Percentiles rank a stretch among this genome's conserved stretches.
Conservation (phyloP, 148 eudicot species). For the Rheum nobile region DNA sequence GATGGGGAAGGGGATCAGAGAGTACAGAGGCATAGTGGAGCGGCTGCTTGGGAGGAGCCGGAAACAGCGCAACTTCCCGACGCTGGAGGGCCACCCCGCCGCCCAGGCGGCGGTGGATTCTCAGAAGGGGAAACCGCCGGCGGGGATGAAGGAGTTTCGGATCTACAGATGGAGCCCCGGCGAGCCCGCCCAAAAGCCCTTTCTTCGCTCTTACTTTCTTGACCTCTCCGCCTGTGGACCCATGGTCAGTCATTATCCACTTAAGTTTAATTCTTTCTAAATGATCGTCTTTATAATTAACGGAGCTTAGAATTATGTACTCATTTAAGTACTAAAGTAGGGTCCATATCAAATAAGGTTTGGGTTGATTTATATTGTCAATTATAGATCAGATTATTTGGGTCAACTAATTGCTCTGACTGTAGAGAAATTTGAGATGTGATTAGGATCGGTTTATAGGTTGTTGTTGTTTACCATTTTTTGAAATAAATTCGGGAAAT, state of each 20-base stretch:
- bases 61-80: conserved; percentile 27
- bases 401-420: too few relatives aligned
- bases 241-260: conserved; percentile 27
- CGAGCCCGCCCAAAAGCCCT: conserved; percentile 41
- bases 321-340: too few relatives aligned
- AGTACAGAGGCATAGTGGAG: not conserved
- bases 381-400: too few relatives aligned
- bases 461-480: too few relatives aligned
- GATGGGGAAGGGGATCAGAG: not conserved
- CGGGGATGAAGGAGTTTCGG: conserved; percentile 45
- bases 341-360: too few relatives aligned
- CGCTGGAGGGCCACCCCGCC: conserved; percentile 41
- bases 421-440: too few relatives aligned
- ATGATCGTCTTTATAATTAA: too few relatives aligned
- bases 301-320: too few relatives aligned
- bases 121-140: conserved; percentile 7
- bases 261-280: too few relatives aligned
- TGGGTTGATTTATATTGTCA: too few relatives aligned
- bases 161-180: conserved; percentile 72
- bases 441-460: too few relatives aligned
- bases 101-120: conserved; percentile 32
- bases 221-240: conserved; percentile 60
- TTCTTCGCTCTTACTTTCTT: conserved; percentile 47
- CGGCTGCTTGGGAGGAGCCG: not conserved
- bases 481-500: too few relatives aligned